Conservation (phyloP, 495 filamentous ascomycete species). For the Penicillium roqueforti region DNA sequence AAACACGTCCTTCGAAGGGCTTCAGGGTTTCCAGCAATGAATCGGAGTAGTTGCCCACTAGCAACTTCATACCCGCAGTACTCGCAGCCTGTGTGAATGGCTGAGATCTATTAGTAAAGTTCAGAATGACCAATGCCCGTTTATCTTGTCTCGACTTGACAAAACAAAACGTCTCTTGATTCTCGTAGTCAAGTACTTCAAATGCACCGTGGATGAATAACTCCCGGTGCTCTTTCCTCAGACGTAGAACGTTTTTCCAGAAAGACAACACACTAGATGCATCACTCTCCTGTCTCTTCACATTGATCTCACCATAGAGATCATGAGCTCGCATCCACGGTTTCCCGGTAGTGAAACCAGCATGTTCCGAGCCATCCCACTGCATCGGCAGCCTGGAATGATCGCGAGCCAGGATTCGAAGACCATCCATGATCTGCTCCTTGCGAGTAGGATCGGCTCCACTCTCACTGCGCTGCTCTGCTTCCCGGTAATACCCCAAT, state of each 20-base stretch:
- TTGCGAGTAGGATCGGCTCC: conserved; percentile 14
- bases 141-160: conserved; percentile 14
- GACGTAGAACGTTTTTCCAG: conserved; percentile 40
- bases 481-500: conserved; percentile 48
- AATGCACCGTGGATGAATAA: conserved; percentile 54
- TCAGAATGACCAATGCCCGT: conserved; percentile 20
- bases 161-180: conserved; percentile 32
- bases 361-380: conserved; percentile 49
- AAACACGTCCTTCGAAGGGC: conserved; percentile 24
- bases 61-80: conserved; percentile 8
- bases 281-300: conserved; percentile 35
- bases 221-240: conserved; percentile 47
- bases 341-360: conserved; percentile 33
- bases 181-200: conserved; percentile 34
- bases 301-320: conserved; percentile 41
- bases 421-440: conserved; percentile 13
- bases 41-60: conserved; percentile 16
- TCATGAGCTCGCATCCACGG: conserved; percentile 56
- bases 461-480: conserved; percentile 3
- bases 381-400: conserved; percentile 54
- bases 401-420: conserved; percentile 38
- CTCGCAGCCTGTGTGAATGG: conserved; percentile 7
- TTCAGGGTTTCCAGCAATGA: neutral
- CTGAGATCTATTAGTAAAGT: conserved; percentile 19
- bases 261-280: conserved; percentile 38